Base-by-base conservation (phyloP, 495 filamentous ascomycete genomes). In the Penicillium coprophilum region DNA sequence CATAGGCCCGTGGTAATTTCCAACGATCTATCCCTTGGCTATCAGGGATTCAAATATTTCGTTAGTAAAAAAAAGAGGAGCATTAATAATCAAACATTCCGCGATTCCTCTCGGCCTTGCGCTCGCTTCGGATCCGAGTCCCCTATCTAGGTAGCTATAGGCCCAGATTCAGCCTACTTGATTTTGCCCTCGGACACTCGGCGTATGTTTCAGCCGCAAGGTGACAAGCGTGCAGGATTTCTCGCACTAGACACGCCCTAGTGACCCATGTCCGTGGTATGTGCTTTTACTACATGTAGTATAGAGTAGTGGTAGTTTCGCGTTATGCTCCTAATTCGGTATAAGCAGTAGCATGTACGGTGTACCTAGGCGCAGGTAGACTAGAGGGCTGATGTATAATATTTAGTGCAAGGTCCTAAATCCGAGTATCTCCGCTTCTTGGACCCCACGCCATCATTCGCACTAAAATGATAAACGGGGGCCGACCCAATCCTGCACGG, bases 361-460 rank as follows among this genome's bases (percentile, higher is more conserved):
- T n/a, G n/a, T n/a, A n/a, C n/a, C n/a, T 24, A 44, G 38, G 10
- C 9, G 8, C 17, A 40, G 9, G 17, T 40, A 32, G 12, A 10
- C 31, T 36, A 36, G 32, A 36, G 5, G 32, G 32, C 21, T 20
- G 20, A 43, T 43, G 40, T 7, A 20, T 19, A 43, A 21, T 38
- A 15, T 38, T 38, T 38, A 36, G 13, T 36, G 15, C 17, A 21
- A 17, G 19, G 46, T 21, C 17, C 15, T 21, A 21, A 43, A 43
- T 17, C 19, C 40, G 44, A 43, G 28, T 32, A 46, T 15, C 47
- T 50, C 58, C 58, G 48, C 53, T 53, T 9, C 5, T 51, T 51
- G 53, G 58, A 52, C 55, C 58, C 46, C 48, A 57, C 41, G 19
- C n/a, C 40, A 30, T 44, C 21, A 45, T 31, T 34, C 32, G 17